phyloP scores from a whole-genome alignment of 2,329 filamentous ascomycete species.

The Aureobasidium sp. region DNA sequence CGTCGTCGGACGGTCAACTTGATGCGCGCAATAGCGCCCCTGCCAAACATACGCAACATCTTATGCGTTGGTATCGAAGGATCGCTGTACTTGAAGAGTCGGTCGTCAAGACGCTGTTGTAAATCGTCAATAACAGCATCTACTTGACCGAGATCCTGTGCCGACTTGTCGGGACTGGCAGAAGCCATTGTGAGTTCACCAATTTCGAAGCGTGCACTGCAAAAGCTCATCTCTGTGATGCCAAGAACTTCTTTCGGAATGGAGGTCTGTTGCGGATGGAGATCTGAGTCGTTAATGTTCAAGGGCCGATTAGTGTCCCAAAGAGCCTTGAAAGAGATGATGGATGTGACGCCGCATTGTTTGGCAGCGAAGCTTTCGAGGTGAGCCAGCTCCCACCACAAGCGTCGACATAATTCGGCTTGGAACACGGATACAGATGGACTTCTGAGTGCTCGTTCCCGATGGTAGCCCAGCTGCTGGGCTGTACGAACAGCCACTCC shows the following conservation, averaged over 20 bases:
- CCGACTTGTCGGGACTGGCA: background rate
- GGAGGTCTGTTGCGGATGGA: constrained; percentile 48
- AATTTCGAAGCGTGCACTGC: constrained; percentile 46
- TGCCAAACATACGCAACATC: constrained; percentile 48
- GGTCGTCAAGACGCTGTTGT: constrained; percentile 45
- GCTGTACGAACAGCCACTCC: constrained; percentile 66
- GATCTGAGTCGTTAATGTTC: constrained; percentile 41
- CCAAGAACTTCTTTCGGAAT: constrained; percentile 55
- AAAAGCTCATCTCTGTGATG: constrained; percentile 59
- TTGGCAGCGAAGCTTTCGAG: constrained; percentile 51
- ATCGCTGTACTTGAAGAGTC: constrained; percentile 51
- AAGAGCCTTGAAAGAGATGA: constrained; percentile 23
- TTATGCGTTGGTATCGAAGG: constrained; percentile 47
- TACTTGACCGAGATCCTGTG: constrained; percentile 24
- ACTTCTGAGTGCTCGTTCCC: constrained; percentile 59
- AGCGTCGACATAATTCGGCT: constrained; percentile 62
- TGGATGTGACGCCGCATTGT: constrained; percentile 29
- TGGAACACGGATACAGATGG: constrained; percentile 55
- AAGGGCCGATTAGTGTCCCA: constrained; percentile 38
- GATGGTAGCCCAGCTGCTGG: constrained; percentile 67
- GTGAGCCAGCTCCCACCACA: constrained; percentile 70
- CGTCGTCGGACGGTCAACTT: constrained; percentile 53
- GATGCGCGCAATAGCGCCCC: constrained; percentile 47
- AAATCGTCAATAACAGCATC: constrained; percentile 41
- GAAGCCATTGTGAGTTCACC: constrained; percentile 42